Conservation (phyloP, 169 alveolate genomes). For the Theileria equi region DNA sequence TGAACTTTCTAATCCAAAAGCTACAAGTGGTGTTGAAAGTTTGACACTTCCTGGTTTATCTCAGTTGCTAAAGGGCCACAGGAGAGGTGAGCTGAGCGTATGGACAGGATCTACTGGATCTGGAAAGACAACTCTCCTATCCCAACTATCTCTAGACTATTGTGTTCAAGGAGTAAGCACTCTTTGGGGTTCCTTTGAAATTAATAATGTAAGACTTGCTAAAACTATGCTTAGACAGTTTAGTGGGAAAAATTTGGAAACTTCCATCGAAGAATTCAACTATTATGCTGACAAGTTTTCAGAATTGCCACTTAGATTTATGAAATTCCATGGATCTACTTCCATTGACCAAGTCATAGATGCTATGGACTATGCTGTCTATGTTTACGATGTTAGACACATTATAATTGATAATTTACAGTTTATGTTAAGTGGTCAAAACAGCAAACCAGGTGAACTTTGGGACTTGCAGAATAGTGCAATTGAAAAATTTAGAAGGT, state of each 20-base stretch:
- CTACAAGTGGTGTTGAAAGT: conserved; percentile 71
- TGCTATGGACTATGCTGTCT: conserved; percentile 92
- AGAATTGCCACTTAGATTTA: conserved; percentile 82
- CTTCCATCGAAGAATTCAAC: conserved; percentile 71
- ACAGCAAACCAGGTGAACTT: conserved; percentile 69
- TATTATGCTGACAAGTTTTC: conserved; percentile 83
- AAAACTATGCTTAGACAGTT: conserved; percentile 86
- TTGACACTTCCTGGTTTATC: conserved; percentile 76
- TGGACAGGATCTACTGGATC: conserved; percentile 96
- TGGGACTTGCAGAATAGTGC: conserved; percentile 90
- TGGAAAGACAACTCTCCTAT: conserved; percentile 93
- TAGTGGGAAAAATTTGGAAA: conserved; percentile 79
- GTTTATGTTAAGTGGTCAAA: conserved; percentile 88
- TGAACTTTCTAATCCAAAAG: conserved; percentile 75
- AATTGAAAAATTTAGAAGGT: conserved; percentile 82
- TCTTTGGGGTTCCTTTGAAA: conserved; percentile 95
- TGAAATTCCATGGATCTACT: conserved; percentile 92
- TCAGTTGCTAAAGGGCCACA: conserved; percentile 82
- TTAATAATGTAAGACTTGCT: conserved; percentile 87
- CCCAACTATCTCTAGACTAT: conserved; percentile 90
- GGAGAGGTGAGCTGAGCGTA: conserved; percentile 91
- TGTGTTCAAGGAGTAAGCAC: conserved; percentile 88
- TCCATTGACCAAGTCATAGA: conserved; percentile 83
- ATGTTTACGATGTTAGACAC: conserved; percentile 89
- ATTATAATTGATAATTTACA: conserved; percentile 90